Conservation (phyloP, 2,329 filamentous ascomycete species). For the Lachnellula cervina region DNA sequence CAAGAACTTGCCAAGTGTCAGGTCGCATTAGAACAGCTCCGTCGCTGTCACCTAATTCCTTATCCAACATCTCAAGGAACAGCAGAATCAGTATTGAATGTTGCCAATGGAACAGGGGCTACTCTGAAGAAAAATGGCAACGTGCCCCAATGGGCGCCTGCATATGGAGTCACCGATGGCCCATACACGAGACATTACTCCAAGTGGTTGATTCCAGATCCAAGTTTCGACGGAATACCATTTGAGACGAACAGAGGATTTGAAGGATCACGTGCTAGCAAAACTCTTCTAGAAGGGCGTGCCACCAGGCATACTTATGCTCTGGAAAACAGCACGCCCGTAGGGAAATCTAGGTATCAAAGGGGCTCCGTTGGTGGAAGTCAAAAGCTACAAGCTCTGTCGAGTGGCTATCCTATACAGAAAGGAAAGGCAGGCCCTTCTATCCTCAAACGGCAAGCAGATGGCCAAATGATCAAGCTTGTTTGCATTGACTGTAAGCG, state of each 20-base stretch:
- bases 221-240: slow-evolving; percentile 70
- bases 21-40: slow-evolving; percentile 85
- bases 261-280: slow-evolving; percentile 30
- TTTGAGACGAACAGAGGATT: slow-evolving; percentile 34
- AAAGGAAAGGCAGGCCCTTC: slow-evolving; percentile 81
- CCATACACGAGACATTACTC: slow-evolving; percentile 93
- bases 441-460: slow-evolving; percentile 70
- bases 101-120: slow-evolving; percentile 70
- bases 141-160: slow-evolving; percentile 72
- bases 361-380: slow-evolving; percentile 52
- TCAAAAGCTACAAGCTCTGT: slow-evolving; percentile 63
- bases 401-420: slow-evolving; percentile 64
- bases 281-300: slow-evolving; percentile 60
- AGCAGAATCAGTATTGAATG: slow-evolving; percentile 61
- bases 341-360: slow-evolving; percentile 50
- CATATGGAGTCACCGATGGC: slow-evolving; percentile 86
- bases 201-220: slow-evolving; percentile 89
- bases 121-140: slow-evolving; percentile 61
- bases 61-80: slow-evolving; percentile 70
- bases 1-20: slow-evolving; percentile 96
- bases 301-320: slow-evolving; percentile 71
- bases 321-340: slow-evolving; percentile 41
- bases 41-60: slow-evolving; percentile 86
- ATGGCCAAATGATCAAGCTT: slow-evolving; percentile 82
- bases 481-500: slow-evolving; percentile 85